These are phyloP conservation scores for Wickerhamiella lipophila DNA, from an alignment of 805 yeast genomes.

Conservation along the genomic window DNA sequence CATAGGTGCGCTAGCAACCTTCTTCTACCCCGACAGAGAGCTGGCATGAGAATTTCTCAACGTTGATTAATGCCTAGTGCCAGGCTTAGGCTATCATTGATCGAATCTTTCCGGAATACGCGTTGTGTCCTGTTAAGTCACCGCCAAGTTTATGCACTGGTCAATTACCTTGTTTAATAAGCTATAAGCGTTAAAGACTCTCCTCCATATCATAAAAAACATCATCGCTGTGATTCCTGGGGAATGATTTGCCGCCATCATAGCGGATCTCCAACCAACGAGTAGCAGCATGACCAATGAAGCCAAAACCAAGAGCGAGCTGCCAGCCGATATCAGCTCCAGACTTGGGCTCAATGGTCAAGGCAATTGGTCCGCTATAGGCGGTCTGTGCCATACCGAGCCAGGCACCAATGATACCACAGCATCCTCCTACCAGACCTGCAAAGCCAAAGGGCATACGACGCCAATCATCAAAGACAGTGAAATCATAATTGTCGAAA, in stretches of 20 bases:
- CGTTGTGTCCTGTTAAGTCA: too few species aligned
- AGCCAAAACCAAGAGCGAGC: slow-evolving; percentile 54
- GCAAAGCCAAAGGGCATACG: slow-evolving; percentile 66
- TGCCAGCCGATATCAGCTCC: slow-evolving; percentile 89
- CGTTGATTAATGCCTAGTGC: too few species aligned
- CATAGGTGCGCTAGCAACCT: neutral
- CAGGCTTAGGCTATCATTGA: too few species aligned
- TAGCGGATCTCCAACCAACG: slow-evolving; percentile 20
- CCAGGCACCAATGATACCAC: slow-evolving; percentile 77
- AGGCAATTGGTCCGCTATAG: slow-evolving; percentile 62
- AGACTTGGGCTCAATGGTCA: slow-evolving; percentile 31
- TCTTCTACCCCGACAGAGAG: too few species aligned
- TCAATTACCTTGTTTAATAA: neutral
- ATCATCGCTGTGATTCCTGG: neutral
- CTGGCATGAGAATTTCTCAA: too few species aligned
- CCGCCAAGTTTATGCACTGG: too few species aligned
- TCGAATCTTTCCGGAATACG: too few species aligned
- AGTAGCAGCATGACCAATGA: slow-evolving; percentile 32
- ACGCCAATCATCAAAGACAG: slow-evolving; percentile 44
- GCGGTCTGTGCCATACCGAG: slow-evolving; percentile 80
- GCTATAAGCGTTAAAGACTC: neutral
- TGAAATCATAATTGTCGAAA: slow-evolving; percentile 47
- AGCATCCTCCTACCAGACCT: slow-evolving; percentile 62
- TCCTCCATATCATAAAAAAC: slow-evolving; percentile 7
- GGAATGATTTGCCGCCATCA: slow-evolving; percentile 10